These are phyloP conservation scores for Amaranthus palmeri DNA, from an alignment of 148 eudicot species.

Conservation along the genomic window DNA sequence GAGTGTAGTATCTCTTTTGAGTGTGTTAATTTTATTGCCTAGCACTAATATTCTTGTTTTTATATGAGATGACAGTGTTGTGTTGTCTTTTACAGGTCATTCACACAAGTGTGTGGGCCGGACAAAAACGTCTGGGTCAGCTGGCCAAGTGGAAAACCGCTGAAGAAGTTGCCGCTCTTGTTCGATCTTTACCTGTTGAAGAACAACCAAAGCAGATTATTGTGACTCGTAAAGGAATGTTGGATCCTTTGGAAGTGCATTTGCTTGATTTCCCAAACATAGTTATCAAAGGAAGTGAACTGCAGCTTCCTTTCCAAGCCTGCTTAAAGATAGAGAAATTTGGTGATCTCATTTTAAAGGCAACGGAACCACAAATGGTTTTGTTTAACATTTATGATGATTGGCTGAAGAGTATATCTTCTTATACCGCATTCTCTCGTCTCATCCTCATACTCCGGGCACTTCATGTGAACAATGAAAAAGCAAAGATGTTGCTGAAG, in stretches of 20 bases:
- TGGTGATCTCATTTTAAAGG: conserved; percentile 96
- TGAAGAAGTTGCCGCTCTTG: conserved; percentile 98
- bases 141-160: conserved; percentile 99
- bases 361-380: conserved; percentile 99
- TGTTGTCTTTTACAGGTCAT: conserved; percentile 58
- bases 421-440: conserved; percentile 94
- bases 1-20: background rate
- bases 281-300: conserved; percentile 98
- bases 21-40: background rate
- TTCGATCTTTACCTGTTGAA: conserved; percentile 95
- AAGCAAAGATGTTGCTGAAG: conserved; percentile 95
- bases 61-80: background rate
- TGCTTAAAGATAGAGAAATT: conserved; percentile 99
- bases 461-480: conserved; percentile 98
- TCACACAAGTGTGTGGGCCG: conserved; percentile 99
- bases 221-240: conserved; percentile 99
- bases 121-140: conserved; percentile 99
- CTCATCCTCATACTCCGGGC: conserved; percentile 93
- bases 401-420: conserved; percentile 97
- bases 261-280: conserved; percentile 95
- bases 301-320: conserved; percentile 99
- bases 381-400: conserved; percentile 98
- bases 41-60: background rate
- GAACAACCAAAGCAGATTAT: conserved; percentile 97
- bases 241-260: conserved; percentile 98